Conservation (phyloP, 352 stramenopile genomes). For the Phytophthora sp. region DNA sequence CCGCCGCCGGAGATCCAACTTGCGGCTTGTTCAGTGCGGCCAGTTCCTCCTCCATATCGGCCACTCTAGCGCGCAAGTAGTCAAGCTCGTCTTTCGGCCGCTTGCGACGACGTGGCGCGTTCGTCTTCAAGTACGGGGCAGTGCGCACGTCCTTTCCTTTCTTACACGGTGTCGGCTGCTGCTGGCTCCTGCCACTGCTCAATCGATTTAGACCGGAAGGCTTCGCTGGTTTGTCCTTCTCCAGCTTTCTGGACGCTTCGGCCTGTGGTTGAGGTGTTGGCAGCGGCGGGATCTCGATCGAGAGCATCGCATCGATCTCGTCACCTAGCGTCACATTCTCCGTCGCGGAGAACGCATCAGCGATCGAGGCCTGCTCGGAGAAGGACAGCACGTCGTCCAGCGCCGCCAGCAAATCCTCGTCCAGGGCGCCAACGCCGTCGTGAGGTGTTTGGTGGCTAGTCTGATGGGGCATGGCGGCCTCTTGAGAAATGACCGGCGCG, state of each 20-base stretch:
- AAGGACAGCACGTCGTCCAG: conserved; percentile 45
- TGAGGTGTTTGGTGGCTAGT: neutral
- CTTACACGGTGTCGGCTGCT: conserved; percentile 10
- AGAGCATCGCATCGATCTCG: conserved; percentile 29
- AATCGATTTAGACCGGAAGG: conserved; percentile 6
- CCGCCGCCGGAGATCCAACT: conserved; percentile 12
- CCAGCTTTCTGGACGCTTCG: neutral
- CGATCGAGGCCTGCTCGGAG: conserved; percentile 14
- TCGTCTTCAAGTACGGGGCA: conserved; percentile 23
- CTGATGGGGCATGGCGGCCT: conserved; percentile 15
- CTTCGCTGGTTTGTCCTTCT: conserved; percentile 5
- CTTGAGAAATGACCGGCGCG: conserved; percentile 7
- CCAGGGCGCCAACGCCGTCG: conserved; percentile 20
- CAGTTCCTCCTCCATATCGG: conserved; percentile 43
- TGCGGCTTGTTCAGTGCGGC: conserved; percentile 14
- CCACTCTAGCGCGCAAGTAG: conserved; percentile 42
- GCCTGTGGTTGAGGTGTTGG: neutral
- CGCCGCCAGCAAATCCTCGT: conserved; percentile 37
- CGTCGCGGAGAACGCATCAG: conserved; percentile 16
- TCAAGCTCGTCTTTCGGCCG: conserved; percentile 48
- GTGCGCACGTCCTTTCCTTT: conserved; percentile 24
- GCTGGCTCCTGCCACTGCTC: neutral
- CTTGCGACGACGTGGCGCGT: conserved; percentile 37
- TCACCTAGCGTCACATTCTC: conserved; percentile 3
- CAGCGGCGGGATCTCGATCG: conserved; percentile 8